Evolutionary conservation across 2,329 filamentous ascomycete genomes (phyloP).

Genomic region (Trichoderma semiorbis): DNA sequence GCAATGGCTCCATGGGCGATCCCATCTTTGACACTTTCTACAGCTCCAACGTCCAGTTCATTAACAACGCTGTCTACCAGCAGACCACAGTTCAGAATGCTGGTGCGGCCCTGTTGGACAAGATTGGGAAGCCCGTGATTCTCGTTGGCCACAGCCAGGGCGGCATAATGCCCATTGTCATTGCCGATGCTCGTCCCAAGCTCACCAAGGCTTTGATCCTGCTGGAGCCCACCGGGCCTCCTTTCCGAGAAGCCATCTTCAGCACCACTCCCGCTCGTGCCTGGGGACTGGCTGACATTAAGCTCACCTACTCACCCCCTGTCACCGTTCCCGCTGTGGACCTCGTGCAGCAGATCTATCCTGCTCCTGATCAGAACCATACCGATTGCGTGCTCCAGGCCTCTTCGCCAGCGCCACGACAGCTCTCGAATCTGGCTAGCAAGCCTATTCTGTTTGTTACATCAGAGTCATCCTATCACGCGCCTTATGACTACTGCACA

Average conservation of each 20-base stretch:
- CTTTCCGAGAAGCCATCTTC: constrained; percentile 42
- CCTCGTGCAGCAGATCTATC: constrained; percentile 30
- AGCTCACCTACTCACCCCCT: constrained; percentile 45
- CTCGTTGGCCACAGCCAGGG: constrained; percentile 47
- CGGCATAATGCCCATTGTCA: constrained; percentile 39
- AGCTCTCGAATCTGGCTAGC: constrained; percentile 19
- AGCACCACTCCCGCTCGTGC: constrained; percentile 32
- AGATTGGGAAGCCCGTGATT: constrained; percentile 39
- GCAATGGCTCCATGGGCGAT: constrained; percentile 38
- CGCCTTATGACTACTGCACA: constrained; percentile 44
- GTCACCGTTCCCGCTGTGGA: constrained; percentile 36
- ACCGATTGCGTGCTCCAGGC: constrained; percentile 36
- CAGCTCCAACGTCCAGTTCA: constrained; percentile 37
- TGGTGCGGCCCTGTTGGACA: constrained; percentile 41
- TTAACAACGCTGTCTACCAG: constrained; percentile 32
- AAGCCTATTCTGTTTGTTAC: constrained; percentile 30
- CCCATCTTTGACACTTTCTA: constrained; percentile 41
- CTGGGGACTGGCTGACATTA: constrained; percentile 48
- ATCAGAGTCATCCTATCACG: constrained; percentile 43
- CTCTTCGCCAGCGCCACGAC: constrained; percentile 17
- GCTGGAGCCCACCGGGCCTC: constrained; percentile 47
- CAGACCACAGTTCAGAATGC: constrained; percentile 37
- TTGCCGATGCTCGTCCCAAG: constrained; percentile 40
- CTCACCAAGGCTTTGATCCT: constrained; percentile 41
- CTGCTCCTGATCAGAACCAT: constrained; percentile 23